A percentile compares a stretch with the other conserved stretches of the same genome.
Evolutionary conservation across 2,329 filamentous ascomycete species (phyloP).

Genomic region (Penicillium vulpinum): DNA sequence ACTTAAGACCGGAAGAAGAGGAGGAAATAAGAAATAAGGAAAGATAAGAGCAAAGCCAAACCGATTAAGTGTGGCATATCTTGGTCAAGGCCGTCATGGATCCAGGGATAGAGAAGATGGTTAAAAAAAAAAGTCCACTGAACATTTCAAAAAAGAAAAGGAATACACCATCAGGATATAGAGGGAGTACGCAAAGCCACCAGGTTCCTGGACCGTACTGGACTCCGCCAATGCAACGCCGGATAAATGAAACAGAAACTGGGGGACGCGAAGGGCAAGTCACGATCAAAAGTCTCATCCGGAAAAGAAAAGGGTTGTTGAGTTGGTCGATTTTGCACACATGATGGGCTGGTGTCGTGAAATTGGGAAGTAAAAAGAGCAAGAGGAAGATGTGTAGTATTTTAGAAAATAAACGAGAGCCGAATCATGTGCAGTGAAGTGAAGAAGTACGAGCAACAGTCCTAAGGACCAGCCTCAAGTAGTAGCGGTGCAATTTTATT

Average conservation of each 20-base stretch:
- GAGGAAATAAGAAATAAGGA: constrained; percentile 12
- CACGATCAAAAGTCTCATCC: constrained; percentile 25
- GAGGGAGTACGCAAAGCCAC: constrained; percentile 31
- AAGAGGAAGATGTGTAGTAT: constrained; percentile 18
- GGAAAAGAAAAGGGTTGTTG: constrained; percentile 16
- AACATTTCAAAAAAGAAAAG: constrained; percentile 12
- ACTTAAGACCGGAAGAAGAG: constrained; percentile 10
- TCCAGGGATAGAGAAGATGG: constrained; percentile 8
- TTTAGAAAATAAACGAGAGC: constrained; percentile 17
- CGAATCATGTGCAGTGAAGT: constrained; percentile 41
- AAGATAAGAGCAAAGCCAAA: constrained; percentile 9
- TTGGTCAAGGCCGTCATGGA: background rate
- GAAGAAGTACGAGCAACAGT: constrained; percentile 29
- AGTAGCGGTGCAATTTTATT: constrained; percentile 21
- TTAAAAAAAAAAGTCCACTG: constrained; percentile 10
- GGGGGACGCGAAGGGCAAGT: constrained; percentile 24
- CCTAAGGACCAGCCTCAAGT: constrained; percentile 38
- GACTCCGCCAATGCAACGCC: constrained; percentile 41
- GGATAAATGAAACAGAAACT: constrained; percentile 35
- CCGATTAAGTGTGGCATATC: background rate
- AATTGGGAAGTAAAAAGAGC: constrained; percentile 6
- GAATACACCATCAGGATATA: constrained; percentile 24
- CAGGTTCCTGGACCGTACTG: constrained; percentile 35
- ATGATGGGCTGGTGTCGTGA: constrained; percentile 21
- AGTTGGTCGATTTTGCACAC: constrained; percentile 15